Percentiles rank a stretch among this genome's conserved stretches.
Evolutionary conservation across 2,329 filamentous ascomycete species (phyloP).

Genomic region (Elsinoe ampelina): DNA sequence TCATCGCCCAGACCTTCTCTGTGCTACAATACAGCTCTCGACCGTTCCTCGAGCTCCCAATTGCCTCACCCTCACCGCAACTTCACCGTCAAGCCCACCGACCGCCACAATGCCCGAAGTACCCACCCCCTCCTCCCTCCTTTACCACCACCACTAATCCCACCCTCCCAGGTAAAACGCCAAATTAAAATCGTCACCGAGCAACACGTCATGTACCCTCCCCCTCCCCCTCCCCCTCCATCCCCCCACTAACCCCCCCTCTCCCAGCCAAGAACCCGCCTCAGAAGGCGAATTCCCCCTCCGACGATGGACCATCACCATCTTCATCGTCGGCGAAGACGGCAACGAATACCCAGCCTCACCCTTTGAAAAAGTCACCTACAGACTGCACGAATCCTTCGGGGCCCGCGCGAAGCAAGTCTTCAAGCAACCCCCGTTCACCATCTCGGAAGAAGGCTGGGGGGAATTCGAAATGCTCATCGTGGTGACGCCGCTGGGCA

Average conservation of each 20-base stretch:
- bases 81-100: not conserved
- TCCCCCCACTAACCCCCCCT: slow-evolving; percentile 14
- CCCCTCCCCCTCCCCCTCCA: slow-evolving; percentile 13
- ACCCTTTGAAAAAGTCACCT: slow-evolving; percentile 85
- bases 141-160: not conserved
- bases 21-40: not conserved
- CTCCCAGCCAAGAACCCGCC: slow-evolving; percentile 62
- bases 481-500: slow-evolving; percentile 59
- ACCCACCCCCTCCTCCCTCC: slow-evolving; percentile 16
- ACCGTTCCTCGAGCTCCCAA: not conserved
- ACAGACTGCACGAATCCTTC: slow-evolving; percentile 91
- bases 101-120: slow-evolving; percentile 30
- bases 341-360: slow-evolving; percentile 75
- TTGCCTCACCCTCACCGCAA: not conserved
- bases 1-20: not conserved
- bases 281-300: slow-evolving; percentile 83
- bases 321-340: slow-evolving; percentile 75
- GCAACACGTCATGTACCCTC: slow-evolving; percentile 74
- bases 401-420: slow-evolving; percentile 69
- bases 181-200: slow-evolving; percentile 88
- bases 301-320: slow-evolving; percentile 81
- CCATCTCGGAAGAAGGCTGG: slow-evolving; percentile 90
- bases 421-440: slow-evolving; percentile 77
- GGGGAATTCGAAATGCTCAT: slow-evolving; percentile 96
- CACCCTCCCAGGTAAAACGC: slow-evolving; percentile 56